Evolutionary conservation across 148 eudicot genomes (phyloP).

Genomic region (Gaultheria prostrata): DNA sequence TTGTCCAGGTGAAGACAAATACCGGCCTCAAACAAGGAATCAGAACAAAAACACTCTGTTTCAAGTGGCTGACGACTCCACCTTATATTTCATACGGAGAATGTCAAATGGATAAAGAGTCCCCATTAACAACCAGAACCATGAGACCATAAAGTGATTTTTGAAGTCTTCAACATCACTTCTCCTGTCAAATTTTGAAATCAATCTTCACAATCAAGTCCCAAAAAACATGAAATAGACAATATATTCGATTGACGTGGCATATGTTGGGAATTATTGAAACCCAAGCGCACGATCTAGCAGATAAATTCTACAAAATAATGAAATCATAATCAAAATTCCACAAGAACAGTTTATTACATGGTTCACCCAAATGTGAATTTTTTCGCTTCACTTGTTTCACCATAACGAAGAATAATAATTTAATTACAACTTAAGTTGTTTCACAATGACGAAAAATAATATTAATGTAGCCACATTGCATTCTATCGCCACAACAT

Average conservation of each 20-base stretch:
- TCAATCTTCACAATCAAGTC: neutral
- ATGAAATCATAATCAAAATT: neutral
- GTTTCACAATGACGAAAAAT: neutral
- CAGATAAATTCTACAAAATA: neutral
- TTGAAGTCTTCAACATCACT: neutral
- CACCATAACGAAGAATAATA: neutral
- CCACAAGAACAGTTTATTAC: neutral
- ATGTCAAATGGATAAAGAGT: neutral
- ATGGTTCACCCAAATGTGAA: neutral
- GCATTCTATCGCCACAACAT: neutral
- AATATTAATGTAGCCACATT: neutral
- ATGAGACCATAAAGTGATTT: neutral
- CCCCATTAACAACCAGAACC: neutral
- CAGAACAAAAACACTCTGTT: neutral
- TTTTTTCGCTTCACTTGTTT: neutral
- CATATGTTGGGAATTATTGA: neutral
- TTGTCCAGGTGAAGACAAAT: neutral
- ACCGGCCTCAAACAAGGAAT: neutral
- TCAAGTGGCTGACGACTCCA: neutral
- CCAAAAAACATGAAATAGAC: neutral
- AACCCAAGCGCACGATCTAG: neutral
- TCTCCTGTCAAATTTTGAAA: neutral
- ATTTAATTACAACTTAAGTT: neutral
- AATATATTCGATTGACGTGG: neutral
- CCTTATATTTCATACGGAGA: neutral